Evolutionary conservation across 306 rosid species (phyloP).

Genomic region (Canavalia ensiformis): DNA sequence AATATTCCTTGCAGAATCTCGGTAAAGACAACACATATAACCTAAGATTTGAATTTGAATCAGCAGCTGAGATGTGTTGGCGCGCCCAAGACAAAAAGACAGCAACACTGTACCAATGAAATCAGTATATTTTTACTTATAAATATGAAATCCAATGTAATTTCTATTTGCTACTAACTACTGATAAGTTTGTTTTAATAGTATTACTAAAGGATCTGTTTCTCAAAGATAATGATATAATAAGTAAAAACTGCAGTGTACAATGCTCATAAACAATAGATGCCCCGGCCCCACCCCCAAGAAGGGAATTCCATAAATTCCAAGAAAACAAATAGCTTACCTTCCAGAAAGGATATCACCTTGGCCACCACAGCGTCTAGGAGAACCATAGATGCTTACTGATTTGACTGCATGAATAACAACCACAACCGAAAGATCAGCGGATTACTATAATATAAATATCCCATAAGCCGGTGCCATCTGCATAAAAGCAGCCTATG

Average conservation of each 20-base stretch:
- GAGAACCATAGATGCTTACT: slow-evolving; percentile 86
- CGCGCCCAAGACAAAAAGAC: slow-evolving; percentile 89
- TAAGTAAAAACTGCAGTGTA: neutral
- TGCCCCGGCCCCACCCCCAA: neutral
- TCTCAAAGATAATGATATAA: slow-evolving; percentile 11
- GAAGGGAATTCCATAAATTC: slow-evolving; percentile 6
- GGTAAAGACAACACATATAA: slow-evolving; percentile 33
- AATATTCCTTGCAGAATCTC: neutral
- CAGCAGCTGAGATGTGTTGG: slow-evolving; percentile 48
- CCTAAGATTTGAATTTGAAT: slow-evolving; percentile 59
- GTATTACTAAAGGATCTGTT: neutral
- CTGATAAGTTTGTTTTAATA: neutral
- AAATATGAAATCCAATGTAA: neutral
- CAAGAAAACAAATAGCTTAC: slow-evolving; percentile 57
- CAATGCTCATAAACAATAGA: slow-evolving; percentile 2
- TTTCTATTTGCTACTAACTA: slow-evolving; percentile 39
- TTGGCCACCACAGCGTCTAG: slow-evolving; percentile 95
- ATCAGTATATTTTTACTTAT: neutral
- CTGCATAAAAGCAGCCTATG: neutral
- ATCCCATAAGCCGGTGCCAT: slow-evolving; percentile 1
- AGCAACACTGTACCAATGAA: slow-evolving; percentile 71
- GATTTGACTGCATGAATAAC: slow-evolving; percentile 68
- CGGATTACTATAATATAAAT: neutral
- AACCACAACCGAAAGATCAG: slow-evolving; percentile 31
- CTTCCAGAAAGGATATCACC: slow-evolving; percentile 98